These are phyloP conservation scores for Quercus suber DNA, from an alignment of 306 rosid species.

Conservation along the genomic window DNA sequence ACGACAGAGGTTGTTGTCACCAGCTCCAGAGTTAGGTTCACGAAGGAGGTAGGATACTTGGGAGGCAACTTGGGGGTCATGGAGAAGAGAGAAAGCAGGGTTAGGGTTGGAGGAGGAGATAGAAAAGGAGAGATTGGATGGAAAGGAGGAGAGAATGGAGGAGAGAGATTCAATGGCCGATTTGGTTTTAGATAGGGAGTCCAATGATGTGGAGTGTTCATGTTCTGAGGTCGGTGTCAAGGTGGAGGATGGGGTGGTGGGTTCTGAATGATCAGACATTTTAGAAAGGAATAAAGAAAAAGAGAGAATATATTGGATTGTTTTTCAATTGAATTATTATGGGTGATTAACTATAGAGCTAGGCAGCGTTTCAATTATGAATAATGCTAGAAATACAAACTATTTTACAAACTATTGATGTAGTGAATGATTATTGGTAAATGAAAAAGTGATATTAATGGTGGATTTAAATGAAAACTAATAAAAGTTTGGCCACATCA, in stretches of 20 bases:
- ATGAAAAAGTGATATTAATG: too few relatives aligned
- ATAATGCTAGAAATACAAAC: fast-evolving
- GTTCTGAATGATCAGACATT: slow-evolving; percentile 22
- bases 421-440: too few relatives aligned
- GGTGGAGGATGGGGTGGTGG: neutral
- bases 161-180: slow-evolving; percentile 49
- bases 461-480: too few relatives aligned
- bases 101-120: slow-evolving; percentile 9
- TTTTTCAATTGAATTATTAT: too few relatives aligned
- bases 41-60: slow-evolving; percentile 61
- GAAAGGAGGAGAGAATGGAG: slow-evolving; percentile 41
- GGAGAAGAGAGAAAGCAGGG: slow-evolving; percentile 45
- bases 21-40: slow-evolving; percentile 59
- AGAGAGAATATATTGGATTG: neutral
- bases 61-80: slow-evolving; percentile 32
- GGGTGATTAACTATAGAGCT: too few relatives aligned
- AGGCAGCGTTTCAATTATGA: too few relatives aligned
- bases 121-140: slow-evolving; percentile 10
- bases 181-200: slow-evolving; percentile 18
- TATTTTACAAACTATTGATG: too few relatives aligned
- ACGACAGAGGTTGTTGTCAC: slow-evolving; percentile 71
- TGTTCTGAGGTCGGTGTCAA: neutral
- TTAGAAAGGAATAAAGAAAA: neutral
- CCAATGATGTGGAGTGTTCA: neutral
- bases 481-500: too few relatives aligned